Base-by-base conservation (phyloP, 495 filamentous ascomycete species). In the Neurospora sp. region DNA sequence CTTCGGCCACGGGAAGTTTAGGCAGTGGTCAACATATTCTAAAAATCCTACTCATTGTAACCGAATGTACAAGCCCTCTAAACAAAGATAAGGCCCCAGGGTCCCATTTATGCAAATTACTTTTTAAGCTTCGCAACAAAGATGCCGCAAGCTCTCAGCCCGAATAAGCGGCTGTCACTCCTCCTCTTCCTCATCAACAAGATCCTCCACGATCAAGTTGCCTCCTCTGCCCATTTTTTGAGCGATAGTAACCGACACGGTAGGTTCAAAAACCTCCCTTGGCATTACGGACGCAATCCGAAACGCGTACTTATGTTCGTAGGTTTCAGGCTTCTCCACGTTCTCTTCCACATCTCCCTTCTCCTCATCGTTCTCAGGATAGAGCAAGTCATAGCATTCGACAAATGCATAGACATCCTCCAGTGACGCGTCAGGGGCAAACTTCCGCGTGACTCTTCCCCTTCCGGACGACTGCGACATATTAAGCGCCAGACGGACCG, bases 321-420 rank as follows among this genome's bases (percentile, higher is more conserved):
- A 97, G 22, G 81, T 88, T 40, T 86, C 82, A 0, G 94, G 94
- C 75, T 89, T 83, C 41, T 80, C 74, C 0, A 79, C 79, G 22
- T 12, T 61, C 20, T 61, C 53, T 8, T 61, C 53, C 22, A 8
- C 14, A 31, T 61, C 53, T 35, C 12, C 22, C n/a, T 78, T 76
- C 27, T 79, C 74, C 9, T 81, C 83, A 10, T 75, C 69, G 12
- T 81, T 75, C 27, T 80, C 79, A 8, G 71, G 42, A 40, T 84
- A 79, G 9, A 94, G 73, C 0, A 90, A 72, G 70, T 93, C 90
- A 79, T 95, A 90, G 81, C 96, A 98, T 77, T 98, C 96, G 3
- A 98, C 94, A 81, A 96, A 97, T 1, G 95, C 96, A 81, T 99
- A 98, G 0, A 99, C 81, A 76, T 97, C 94, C 78, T 99, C 96